A percentile compares a stretch with the other conserved stretches of the same genome.
phyloP scores from a whole-genome alignment of 805 yeast genomes.

The Candida sphagnicola region DNA sequence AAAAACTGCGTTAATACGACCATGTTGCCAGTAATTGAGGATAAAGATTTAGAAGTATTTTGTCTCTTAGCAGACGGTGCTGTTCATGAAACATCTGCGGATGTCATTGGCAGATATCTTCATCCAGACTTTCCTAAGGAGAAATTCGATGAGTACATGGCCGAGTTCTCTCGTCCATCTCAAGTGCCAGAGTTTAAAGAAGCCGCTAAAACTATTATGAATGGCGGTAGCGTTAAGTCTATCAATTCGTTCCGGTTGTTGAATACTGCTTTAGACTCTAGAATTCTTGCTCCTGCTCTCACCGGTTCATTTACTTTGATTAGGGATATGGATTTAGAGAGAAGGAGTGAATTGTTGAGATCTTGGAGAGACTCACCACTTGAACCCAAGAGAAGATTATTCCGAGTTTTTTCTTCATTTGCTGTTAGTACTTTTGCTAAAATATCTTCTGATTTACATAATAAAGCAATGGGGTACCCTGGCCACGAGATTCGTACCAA shows the following conservation, averaged over 20 bases:
- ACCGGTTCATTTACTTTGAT: constrained; percentile 32
- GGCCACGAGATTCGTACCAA: constrained; percentile 24
- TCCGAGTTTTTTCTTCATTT: constrained; percentile 22
- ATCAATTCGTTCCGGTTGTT: constrained; percentile 20
- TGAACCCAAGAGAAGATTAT: constrained; percentile 29
- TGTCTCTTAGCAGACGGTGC: constrained; percentile 31
- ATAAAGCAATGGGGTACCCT: constrained; percentile 37
- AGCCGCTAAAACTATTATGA: constrained; percentile 11
- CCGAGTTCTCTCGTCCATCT: constrained; percentile 23
- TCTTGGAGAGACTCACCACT: constrained; percentile 42
- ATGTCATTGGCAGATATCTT: constrained; percentile 20
- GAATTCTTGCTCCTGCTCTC: constrained; percentile 27
- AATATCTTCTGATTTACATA: constrained; percentile 24
- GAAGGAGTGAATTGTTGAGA: constrained; percentile 28
- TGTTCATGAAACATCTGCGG: constrained; percentile 28
- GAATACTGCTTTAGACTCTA: constrained; percentile 23
- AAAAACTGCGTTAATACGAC: not conserved
- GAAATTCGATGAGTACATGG: constrained; percentile 26
- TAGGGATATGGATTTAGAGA: constrained; percentile 30
- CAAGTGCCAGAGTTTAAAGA: constrained; percentile 23
- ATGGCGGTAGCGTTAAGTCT: constrained; percentile 13
- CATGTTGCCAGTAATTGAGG: constrained; percentile 5
- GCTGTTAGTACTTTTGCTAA: constrained; percentile 21
- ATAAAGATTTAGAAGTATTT: constrained; percentile 24
- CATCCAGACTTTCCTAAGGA: constrained; percentile 22